phyloP scores from a whole-genome alignment of 495 filamentous ascomycete genomes.

The Penicillium coprophilum region DNA sequence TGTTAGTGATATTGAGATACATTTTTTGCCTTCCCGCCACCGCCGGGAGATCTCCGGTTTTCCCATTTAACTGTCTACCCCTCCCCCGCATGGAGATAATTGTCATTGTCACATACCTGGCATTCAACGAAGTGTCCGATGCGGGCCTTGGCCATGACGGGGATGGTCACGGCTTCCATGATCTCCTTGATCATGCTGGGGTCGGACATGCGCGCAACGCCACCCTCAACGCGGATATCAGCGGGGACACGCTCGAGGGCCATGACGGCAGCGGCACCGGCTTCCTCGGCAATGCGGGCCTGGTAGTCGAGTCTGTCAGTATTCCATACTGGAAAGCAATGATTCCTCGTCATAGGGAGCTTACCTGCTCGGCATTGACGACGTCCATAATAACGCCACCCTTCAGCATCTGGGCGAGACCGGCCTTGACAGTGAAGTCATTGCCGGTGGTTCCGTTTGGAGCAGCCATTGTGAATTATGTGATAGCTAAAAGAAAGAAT shows the following conservation, averaged over 20 bases:
- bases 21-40: conserved; percentile 1
- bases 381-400: conserved; percentile 99
- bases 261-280: conserved; percentile 96
- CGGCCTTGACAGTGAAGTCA: conserved; percentile 82
- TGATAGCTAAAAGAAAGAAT: conserved; percentile 6
- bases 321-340: neutral
- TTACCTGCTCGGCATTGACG: conserved; percentile 84
- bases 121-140: conserved; percentile 98
- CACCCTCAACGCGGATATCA: conserved; percentile 89
- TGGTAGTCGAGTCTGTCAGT: conserved; percentile 22
- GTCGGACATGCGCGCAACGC: conserved; percentile 97
- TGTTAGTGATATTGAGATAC: conserved; percentile 13
- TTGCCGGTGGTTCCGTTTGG: conserved; percentile 36
- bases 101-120: conserved; percentile 54
- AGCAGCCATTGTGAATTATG: conserved; percentile 37
- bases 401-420: conserved; percentile 95
- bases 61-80: neutral
- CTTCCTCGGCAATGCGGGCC: conserved; percentile 96
- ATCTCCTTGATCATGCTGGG: conserved; percentile 95
- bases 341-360: neutral
- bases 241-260: conserved; percentile 96
- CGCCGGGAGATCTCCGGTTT: neutral
- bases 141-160: conserved; percentile 98
- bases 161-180: conserved; percentile 94
- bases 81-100: conserved; percentile 7